Evolutionary conservation across 164 flowering plant genomes (phyloP), one percentile per base, ranked within the genome.

Genomic region (Nymphaea thermarum): DNA sequence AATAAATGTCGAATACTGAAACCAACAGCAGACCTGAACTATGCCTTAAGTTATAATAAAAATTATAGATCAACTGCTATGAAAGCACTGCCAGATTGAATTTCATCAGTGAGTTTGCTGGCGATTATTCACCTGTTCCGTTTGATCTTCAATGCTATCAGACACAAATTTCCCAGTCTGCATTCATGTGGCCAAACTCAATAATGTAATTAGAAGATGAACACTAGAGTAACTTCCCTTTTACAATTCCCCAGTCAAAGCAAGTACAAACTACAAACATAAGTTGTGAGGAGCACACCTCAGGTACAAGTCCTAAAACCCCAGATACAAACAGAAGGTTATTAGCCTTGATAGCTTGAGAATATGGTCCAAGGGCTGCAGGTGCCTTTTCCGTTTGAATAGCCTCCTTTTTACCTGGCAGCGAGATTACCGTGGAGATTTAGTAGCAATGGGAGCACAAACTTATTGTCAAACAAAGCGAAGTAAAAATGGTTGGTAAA

Each of bases 281-380:
- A 57, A 42, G 36, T 4, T 11, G 10, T 4, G 41, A 15, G 2
- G 17, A 55, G 70, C 72, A 57, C 73, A 94, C 98, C 97, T 94
- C 96, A 0, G 98, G 98, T 73, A 88, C 60, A 16, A 94, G 90
- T 69, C 98, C 98, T 67, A 94, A 83, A 72, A 80, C 85, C 61
- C 98, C 98, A 69, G 98, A 94, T 43, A 94, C 82, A 71, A 86
- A 91, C 47, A 94, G 75, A 69, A 90, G 73, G 66, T 88, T 86
- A 71, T 94, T 87, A 47, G 86, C 85, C 79, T 91, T 94, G 66
- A 91, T 90, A 14, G 97, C 98, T 73, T 94, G 98, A 64, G 96
- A 91, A 82, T 91, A 91, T 4, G 98, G 97, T 60, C 97, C 98
- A 76, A 94, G 72, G 17, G 98, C 98, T 4, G 95, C 96, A 2